Evolutionary conservation across 805 yeast genomes (phyloP), one percentile per base, ranked within the genome.

Genomic region (Blastobotrys chiropterorum): DNA sequence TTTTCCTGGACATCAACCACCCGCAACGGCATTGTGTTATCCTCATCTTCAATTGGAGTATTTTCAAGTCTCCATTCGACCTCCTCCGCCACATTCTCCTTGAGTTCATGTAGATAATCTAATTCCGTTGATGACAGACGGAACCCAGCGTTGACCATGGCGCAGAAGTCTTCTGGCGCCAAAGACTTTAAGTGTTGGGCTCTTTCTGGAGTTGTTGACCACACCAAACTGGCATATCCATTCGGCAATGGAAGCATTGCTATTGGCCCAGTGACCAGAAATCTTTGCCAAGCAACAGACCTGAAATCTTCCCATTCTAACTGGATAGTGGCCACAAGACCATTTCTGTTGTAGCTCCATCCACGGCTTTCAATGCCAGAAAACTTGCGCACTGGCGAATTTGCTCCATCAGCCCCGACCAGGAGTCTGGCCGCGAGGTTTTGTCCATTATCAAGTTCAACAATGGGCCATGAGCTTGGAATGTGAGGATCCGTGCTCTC

Each of bases 401-500:
- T 88, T 66, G 82, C 89, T 0, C 99, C 99, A 66, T 94, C 99
- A 40, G 97, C 96, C 6, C 99, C 99, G 14, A 94, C 80, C 17
- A 90, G 72, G n/a, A 90, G 72, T 50, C 96, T 75, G 0, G 96
- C 78, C 61, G 79, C 78, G 48, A 83, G 73, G 11, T 63, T 57
- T 13, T 78, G 77, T 0, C 96, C 97, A 56, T 78, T 78, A 13
- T 80, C 78, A 13, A 90, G 71, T 21, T 77, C 72, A 13, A 92
- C 82, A 6, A 81, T 63, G 1, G 97, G 97, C 96, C 97, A 88
- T 46, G 45, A n/a, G n/a, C n/a, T n/a, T n/a, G n/a, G n/a, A n/a
- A n/a, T n/a, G n/a, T n/a, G n/a, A n/a, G n/a, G n/a, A n/a, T n/a
- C n/a, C n/a, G n/a, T n/a, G n/a, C n/a, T n/a, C n/a, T 50, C 51